These are phyloP conservation scores for Auriscalpium vulgare DNA, from an alignment of 768 basidiomycete genomes.

Conservation along the genomic window DNA sequence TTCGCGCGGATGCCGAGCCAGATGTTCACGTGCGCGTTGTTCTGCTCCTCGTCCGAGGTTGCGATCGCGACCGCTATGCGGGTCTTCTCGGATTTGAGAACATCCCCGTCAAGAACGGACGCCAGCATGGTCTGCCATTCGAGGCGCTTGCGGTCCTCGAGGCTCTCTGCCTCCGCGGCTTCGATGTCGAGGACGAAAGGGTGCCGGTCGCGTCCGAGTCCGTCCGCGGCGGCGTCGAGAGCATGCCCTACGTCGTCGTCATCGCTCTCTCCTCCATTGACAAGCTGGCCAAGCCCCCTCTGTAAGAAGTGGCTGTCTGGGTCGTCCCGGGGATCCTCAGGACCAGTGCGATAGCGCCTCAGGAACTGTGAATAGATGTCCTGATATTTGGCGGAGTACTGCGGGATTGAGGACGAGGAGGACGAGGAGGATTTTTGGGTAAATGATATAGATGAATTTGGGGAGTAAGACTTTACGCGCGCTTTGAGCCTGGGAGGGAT, in stretches of 20 bases:
- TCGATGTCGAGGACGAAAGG: constrained; percentile 56
- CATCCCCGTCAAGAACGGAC: constrained; percentile 89
- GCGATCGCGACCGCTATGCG: constrained; percentile 79
- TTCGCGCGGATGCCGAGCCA: constrained; percentile 91
- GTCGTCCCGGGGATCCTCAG: constrained; percentile 70
- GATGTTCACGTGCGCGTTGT: constrained; percentile 46
- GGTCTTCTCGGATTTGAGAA: constrained; percentile 90
- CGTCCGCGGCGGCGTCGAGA: constrained; percentile 35
- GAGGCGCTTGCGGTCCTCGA: constrained; percentile 71
- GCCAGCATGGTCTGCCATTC: constrained; percentile 97
- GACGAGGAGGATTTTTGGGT: constrained; percentile 22
- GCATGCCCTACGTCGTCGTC: constrained; percentile 56
- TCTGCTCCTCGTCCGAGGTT: constrained; percentile 60
- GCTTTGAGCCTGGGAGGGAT: constrained; percentile 16
- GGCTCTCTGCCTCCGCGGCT: constrained; percentile 55
- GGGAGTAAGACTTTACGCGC: constrained; percentile 10
- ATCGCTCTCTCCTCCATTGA: constrained; percentile 66
- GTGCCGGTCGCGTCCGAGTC: constrained; percentile 34
- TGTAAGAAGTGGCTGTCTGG: constrained; percentile 82
- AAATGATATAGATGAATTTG: constrained; percentile 16
- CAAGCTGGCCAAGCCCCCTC: constrained; percentile 55
- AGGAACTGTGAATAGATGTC: constrained; percentile 79
- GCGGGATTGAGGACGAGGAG: constrained; percentile 18
- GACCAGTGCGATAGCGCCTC: constrained; percentile 60
- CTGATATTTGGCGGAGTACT: constrained; percentile 34